Evolutionary conservation across 2,329 filamentous ascomycete genomes (phyloP).

Genomic region (Colletotrichum abscissum): DNA sequence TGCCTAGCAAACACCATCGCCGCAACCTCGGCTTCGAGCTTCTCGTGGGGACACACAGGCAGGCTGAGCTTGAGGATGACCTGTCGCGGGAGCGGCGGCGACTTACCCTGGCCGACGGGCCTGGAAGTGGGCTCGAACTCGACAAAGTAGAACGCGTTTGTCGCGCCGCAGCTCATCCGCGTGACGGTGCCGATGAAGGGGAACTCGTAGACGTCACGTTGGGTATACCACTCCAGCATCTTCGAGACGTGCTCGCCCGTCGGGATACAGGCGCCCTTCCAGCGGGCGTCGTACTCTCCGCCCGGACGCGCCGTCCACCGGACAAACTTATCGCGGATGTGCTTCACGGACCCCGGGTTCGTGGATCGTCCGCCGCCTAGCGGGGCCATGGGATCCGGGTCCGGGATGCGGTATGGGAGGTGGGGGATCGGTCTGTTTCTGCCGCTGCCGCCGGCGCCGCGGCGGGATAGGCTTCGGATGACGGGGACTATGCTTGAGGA

Average conservation of each 20-base stretch:
- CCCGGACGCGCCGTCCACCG: neutral
- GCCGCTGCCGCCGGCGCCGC: too few species aligned
- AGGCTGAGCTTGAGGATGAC: conserved; percentile 23
- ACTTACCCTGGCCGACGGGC: neutral
- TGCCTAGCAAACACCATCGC: conserved; percentile 25
- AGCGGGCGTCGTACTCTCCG: conserved; percentile 1
- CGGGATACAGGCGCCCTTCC: neutral
- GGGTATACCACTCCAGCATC: conserved; percentile 15
- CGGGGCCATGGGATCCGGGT: neutral
- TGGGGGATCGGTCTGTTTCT: neutral
- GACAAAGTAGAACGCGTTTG: conserved; percentile 6
- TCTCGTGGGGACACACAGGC: conserved; percentile 28
- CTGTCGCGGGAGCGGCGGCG: neutral
- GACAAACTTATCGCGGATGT: neutral
- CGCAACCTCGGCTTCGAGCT: conserved; percentile 35
- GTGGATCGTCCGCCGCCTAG: neutral
- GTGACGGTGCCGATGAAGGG: neutral
- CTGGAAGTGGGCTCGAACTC: neutral
- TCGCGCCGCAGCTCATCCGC: neutral
- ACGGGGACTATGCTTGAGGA: neutral
- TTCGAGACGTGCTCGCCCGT: neutral
- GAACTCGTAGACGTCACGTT: neutral
- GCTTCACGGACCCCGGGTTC: neutral
- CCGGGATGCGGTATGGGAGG: conserved; percentile 1
- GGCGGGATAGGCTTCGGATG: neutral